Conservation (phyloP, 345 rosid species). For the Ailanthus altissimus region DNA sequence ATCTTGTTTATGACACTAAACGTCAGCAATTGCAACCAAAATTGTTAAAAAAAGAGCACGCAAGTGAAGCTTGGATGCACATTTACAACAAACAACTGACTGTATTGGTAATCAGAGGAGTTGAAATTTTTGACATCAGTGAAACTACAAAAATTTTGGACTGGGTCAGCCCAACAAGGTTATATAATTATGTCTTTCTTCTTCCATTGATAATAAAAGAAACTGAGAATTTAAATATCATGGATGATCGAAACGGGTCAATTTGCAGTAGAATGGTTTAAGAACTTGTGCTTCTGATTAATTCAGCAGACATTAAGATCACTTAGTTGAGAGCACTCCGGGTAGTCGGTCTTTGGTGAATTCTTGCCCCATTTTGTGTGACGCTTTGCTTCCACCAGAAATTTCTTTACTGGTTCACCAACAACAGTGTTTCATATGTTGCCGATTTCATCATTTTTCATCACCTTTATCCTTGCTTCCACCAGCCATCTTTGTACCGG, state of each 20-base stretch:
- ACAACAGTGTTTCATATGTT: background rate
- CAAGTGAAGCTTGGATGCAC: background rate
- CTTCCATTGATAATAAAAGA: background rate
- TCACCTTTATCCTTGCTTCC: conserved; percentile 15
- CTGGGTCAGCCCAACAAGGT: background rate
- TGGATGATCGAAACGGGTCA: background rate
- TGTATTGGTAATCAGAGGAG: background rate
- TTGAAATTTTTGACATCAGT: background rate
- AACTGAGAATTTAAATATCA: background rate
- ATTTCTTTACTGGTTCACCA: background rate
- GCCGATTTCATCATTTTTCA: conserved; percentile 7
- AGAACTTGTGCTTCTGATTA: conserved; percentile 1
- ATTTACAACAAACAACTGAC: background rate
- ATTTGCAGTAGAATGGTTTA: background rate
- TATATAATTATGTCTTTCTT: background rate
- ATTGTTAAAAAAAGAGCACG: too few relatives aligned
- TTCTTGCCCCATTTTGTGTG: background rate
- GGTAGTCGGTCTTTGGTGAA: background rate
- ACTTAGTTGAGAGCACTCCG: background rate
- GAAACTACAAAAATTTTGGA: background rate
- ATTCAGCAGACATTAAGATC: background rate
- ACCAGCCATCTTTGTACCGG: background rate
- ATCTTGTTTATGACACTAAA: too few relatives aligned
- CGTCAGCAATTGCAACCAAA: too few relatives aligned
- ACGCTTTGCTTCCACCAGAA: background rate